Evolutionary conservation across 257 asterid species (phyloP).

Genomic region (Euphrasia confusa): DNA sequence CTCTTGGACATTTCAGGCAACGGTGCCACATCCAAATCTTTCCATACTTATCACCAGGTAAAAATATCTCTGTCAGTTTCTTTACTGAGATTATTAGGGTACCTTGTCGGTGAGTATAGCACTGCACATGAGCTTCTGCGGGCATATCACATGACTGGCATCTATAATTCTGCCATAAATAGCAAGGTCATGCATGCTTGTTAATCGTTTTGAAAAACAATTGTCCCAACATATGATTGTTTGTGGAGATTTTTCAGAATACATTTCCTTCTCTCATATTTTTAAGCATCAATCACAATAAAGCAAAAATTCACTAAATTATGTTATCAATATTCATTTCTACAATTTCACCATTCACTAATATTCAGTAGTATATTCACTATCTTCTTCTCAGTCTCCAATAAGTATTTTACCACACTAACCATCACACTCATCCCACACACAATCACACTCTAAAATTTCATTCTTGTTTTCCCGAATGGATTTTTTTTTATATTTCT

Average conservation of each 20-base stretch:
- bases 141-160: constrained; percentile 91
- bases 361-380: neutral
- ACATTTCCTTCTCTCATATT: no score
- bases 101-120: constrained; percentile 96
- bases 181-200: neutral
- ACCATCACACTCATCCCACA: neutral
- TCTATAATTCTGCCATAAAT: constrained; percentile 57
- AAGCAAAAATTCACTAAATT: neutral
- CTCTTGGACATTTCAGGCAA: constrained; percentile 87
- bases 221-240: neutral
- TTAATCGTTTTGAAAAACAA: neutral
- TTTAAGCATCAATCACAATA: neutral
- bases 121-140: constrained; percentile 87
- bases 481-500: no score
- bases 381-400: neutral
- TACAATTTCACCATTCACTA: neutral
- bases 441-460: neutral
- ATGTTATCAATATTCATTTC: neutral
- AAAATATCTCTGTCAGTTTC: constrained; percentile 63
- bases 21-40: constrained; percentile 99
- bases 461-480: neutral
- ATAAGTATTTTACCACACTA: neutral
- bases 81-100: constrained; percentile 88
- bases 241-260: no score
- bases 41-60: constrained; percentile 83